Percentiles rank a stretch among this genome's conserved stretches.
Conservation (phyloP, 208 protist species). For the Trypanosoma theileri region DNA sequence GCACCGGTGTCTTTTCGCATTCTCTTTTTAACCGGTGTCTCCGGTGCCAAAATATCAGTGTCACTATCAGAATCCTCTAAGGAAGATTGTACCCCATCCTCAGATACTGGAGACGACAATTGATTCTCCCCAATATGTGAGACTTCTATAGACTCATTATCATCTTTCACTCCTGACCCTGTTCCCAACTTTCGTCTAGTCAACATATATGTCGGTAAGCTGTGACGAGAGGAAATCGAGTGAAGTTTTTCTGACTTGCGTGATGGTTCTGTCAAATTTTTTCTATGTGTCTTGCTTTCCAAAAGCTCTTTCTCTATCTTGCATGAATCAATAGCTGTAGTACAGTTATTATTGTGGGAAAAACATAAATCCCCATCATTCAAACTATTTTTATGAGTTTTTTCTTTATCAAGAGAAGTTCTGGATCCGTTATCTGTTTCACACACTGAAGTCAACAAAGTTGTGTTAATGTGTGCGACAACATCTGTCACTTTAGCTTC, state of each 20-base stretch:
- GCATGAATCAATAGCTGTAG: neutral
- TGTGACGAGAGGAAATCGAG: neutral
- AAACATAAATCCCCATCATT: too few relatives aligned
- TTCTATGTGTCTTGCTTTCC: slow-evolving; percentile 1
- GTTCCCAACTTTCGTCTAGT: slow-evolving; percentile 7
- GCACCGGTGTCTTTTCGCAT: slow-evolving; percentile 9
- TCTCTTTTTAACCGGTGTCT: slow-evolving; percentile 28
- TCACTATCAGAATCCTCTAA: slow-evolving; percentile 20
- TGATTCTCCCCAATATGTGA: neutral
- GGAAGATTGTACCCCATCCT: neutral
- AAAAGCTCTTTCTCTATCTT: neutral
- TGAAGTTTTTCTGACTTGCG: neutral
- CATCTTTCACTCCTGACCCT: neutral
- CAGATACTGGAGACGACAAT: neutral
- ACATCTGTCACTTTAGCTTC: neutral
- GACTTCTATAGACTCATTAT: neutral
- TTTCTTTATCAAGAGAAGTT: neutral
- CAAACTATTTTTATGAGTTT: neutral
- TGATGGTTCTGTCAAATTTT: neutral
- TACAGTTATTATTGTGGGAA: neutral
- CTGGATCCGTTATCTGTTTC: neutral
- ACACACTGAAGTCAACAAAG: neutral
- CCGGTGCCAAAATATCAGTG: slow-evolving; percentile 26
- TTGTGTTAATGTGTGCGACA: neutral
- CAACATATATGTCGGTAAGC: slow-evolving; percentile 28